Conservation (phyloP, 768 basidiomycete species). For the Boletus subparvulus region DNA sequence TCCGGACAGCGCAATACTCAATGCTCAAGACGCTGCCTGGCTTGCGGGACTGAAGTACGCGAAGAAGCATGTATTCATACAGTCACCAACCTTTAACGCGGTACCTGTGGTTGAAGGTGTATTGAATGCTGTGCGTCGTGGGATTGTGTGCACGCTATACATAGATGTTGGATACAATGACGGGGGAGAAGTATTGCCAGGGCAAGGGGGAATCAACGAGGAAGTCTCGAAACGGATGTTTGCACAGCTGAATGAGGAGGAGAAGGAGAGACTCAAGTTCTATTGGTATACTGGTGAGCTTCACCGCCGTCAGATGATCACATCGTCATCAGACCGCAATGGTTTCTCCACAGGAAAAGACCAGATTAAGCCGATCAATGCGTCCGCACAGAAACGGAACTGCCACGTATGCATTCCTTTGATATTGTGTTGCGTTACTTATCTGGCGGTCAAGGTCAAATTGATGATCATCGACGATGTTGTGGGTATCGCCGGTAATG, state of each 20-base stretch:
- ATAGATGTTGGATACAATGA: conserved; percentile 59
- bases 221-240: conserved; percentile 63
- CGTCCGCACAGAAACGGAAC: conserved; percentile 64
- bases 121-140: conserved; percentile 59
- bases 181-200: conserved; percentile 60
- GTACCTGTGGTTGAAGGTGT: conserved; percentile 57
- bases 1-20: conserved; percentile 38
- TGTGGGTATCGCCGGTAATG: conserved; percentile 67
- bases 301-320: neutral
- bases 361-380: conserved; percentile 62
- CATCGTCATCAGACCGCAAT: neutral
- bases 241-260: conserved; percentile 44
- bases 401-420: conserved; percentile 50
- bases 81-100: conserved; percentile 73
- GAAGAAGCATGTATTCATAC: conserved; percentile 63
- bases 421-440: neutral
- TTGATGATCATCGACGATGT: conserved; percentile 65
- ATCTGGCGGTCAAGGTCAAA: conserved; percentile 43
- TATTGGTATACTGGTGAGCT: conserved; percentile 52
- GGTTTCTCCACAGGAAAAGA: conserved; percentile 46
- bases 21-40: conserved; percentile 70
- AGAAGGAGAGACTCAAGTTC: conserved; percentile 47
- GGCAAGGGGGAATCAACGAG: conserved; percentile 73
- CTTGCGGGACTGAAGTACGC: conserved; percentile 62
- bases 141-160: conserved; percentile 59